Conservation (phyloP, 768 basidiomycete genomes). For the Wakefieldia striispora region DNA sequence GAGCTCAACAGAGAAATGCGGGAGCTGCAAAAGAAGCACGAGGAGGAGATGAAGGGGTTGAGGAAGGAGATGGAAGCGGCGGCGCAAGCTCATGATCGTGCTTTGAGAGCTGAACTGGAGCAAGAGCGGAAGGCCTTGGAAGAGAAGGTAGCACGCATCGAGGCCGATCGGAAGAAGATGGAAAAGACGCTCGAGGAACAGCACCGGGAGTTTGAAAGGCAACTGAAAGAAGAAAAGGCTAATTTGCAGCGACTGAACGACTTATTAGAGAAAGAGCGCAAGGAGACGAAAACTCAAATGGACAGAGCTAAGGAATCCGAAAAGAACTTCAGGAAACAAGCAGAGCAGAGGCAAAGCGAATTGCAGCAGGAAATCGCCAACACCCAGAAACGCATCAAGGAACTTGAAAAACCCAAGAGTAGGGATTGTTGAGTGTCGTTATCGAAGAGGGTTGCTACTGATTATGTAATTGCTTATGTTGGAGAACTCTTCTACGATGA, state of each 20-base stretch:
- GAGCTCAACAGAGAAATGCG: slow-evolving; percentile 42
- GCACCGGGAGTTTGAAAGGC: background rate
- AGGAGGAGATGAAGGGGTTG: slow-evolving; percentile 39
- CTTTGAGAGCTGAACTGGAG: slow-evolving; percentile 1
- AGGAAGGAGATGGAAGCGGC: slow-evolving; percentile 42
- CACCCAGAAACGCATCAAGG: background rate
- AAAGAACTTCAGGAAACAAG: background rate
- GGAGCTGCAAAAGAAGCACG: slow-evolving; percentile 38
- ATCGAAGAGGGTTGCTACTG: too few species aligned
- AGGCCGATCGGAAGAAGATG: slow-evolving; percentile 1
- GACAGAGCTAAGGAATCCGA: background rate
- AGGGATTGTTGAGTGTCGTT: background rate
- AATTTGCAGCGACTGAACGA: background rate
- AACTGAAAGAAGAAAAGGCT: background rate
- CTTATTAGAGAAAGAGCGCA: background rate
- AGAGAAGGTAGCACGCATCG: background rate
- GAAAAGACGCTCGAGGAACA: slow-evolving; percentile 2
- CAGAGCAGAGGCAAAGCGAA: background rate
- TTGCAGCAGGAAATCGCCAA: background rate
- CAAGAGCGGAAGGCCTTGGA: slow-evolving; percentile 3
- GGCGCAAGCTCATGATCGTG: slow-evolving; percentile 17
- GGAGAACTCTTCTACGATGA: too few species aligned
- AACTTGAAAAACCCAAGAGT: background rate
- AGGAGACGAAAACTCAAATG: background rate
- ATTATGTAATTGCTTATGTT: too few species aligned